Evolutionary conservation across 768 basidiomycete species (phyloP), one percentile per base, ranked within the genome.

Genomic region (Asterophora lycoperdoides): DNA sequence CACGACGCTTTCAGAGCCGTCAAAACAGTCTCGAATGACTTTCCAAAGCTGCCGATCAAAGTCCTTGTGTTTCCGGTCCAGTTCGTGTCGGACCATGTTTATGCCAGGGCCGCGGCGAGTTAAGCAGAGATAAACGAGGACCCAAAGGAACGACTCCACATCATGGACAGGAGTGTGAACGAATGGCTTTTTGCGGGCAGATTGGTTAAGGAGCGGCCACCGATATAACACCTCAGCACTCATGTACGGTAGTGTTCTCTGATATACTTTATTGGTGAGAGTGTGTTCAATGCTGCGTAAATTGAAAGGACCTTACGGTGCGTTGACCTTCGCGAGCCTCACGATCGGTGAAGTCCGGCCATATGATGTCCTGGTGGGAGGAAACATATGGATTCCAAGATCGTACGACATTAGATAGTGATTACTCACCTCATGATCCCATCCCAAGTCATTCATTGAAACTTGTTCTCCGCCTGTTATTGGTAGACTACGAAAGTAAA

Each of bases 101-200:
- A 42, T 41, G 15, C 51, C 56, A 8, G 56, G 59, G 6, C 59
- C 60, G 17, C 36, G 11, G 18, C 36, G 36, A 11, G 36, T 37
- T 3, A 37, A 3, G 14, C 36, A 37, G 14, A 37, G 8, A 19
- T n/a, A 15, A 8, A 19, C 15, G 15, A 37, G 18, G 36, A 37
- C 36, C 36, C 36, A 19, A 15, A 37, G 15, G 36, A 37, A 19
- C 4, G 36, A 37, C 14, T 37, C 36, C 13, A 37, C 8, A 19
- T 37, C 36, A n/a, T 37, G 36, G 14, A 37, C 14, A 5, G 18
- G 5, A 37, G 8, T 37, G 36, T 37, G 18, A 37, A 8, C 3
- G 36, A 37, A 37, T 23, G 23, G 23, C 23, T 23, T 6, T 3
- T 23, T 23, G 23, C 23, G 23, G 6, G 23, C 23, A n/a, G n/a